Base-by-base conservation (phyloP, 1,139 yeast genomes). In the Candida glucosophila region DNA sequence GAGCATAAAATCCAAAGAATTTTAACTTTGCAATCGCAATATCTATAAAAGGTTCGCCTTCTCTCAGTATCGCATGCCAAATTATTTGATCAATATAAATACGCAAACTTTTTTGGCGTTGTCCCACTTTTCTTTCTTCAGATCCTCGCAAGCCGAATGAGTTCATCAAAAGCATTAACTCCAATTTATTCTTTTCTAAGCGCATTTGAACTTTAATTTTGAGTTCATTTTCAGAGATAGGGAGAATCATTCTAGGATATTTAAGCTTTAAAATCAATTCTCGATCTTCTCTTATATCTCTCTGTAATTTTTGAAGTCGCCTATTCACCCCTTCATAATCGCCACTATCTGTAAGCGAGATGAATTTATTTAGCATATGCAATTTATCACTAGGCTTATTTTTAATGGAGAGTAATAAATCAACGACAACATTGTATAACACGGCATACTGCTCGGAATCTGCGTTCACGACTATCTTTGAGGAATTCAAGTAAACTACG, bases 401-500 rank as follows among this genome's bases (percentile, higher is more conserved):
- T 38, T 81, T 88, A 5, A 71, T 58, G 40, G 77, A 79, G 14
- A 83, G 56, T 31, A 88, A 44, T 24, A 86, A 55, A 35, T 81
- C 81, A 25, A 75, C 67, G 4, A 71, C 64, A 24, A 85, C 68
- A 26, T 73, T 68, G 45, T 70, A 80, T 16, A 83, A 51, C 0
- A 83, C 67, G 24, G 70, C 63, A 46, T 83, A 88, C 40, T 86
- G 95, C 16, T 51, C 51, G 0, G 95, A 79, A 32, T 81, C 85
- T 26, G 90, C 76, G 18, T 70, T 67, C 2, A 86, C 59, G 7
- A 76, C 77, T 26, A 83, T 66, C 35, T 74, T 69, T 4, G 94
- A 82, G 29, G 85, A 58, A 36, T 79, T 81, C 5, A 81, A 71
- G 14, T 43, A 44, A 14, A 59, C 40, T 24, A 56, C 61, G 31